A percentile compares a stretch with the other conserved stretches of the same genome.
Conservation (phyloP, 192 early-diverging fungal genomes). For the Phycomyces blakesleeanus region DNA sequence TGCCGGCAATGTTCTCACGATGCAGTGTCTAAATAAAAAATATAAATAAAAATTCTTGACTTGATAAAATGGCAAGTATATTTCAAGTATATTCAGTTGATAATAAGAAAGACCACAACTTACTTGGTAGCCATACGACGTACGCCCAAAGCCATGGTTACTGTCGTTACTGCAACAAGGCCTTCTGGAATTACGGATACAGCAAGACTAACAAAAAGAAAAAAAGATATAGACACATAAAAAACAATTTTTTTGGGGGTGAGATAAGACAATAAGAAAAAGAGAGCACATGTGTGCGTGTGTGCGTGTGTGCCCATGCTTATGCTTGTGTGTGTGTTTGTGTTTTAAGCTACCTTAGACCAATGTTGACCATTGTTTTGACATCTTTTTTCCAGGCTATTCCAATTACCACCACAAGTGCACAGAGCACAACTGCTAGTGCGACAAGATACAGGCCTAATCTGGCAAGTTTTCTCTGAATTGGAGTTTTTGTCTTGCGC, state of each 20-base stretch:
- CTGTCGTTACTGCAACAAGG: constrained; percentile 93
- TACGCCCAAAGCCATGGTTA: constrained; percentile 97
- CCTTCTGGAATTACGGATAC: constrained; percentile 98
- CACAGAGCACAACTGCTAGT: constrained; percentile 77
- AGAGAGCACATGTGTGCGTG: no score
- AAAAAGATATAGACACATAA: neutral
- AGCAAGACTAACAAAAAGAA: constrained; percentile 56
- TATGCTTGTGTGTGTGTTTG: no score
- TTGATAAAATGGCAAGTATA: constrained; percentile 39
- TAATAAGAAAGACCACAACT: no score
- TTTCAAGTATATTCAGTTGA: neutral
- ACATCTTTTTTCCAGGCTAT: constrained; percentile 64
- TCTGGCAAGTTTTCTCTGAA: constrained; percentile 70
- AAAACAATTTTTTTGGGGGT: no score
- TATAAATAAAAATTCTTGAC: neutral
- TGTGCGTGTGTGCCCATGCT: no score
- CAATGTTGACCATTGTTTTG: constrained; percentile 75
- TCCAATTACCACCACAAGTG: constrained; percentile 79
- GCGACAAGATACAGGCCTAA: constrained; percentile 85
- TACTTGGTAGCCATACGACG: constrained; percentile 76
- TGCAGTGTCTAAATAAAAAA: constrained; percentile 70
- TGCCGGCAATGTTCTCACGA: constrained; percentile 88
- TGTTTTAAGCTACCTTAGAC: constrained; percentile 74
- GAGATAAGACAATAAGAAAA: no score
- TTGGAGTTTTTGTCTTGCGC: constrained; percentile 54